Evolutionary conservation across 2,329 filamentous ascomycete species (phyloP).

Genomic region (Monosporascus sp.): DNA sequence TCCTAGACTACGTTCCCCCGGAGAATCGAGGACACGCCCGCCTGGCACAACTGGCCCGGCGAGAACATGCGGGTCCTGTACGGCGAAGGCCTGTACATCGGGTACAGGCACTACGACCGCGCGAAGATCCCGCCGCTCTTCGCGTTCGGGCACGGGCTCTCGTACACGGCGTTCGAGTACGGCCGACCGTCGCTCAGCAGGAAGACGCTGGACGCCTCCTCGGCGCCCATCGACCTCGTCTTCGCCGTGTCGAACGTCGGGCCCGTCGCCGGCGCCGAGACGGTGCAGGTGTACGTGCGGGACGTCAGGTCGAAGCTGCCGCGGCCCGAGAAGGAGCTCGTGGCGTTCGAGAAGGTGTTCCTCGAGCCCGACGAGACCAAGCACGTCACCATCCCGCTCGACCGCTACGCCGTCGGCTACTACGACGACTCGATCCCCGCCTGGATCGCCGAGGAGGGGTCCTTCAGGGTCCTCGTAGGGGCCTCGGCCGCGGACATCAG

Average conservation of each 20-base stretch:
- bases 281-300: constrained; percentile 63
- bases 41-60: constrained; percentile 68
- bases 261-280: constrained; percentile 51
- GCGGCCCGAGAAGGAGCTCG: constrained; percentile 65
- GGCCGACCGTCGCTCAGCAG: constrained; percentile 48
- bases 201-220: constrained; percentile 30
- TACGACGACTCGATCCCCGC: constrained; percentile 53
- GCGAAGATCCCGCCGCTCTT: constrained; percentile 56
- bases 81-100: constrained; percentile 68
- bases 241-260: constrained; percentile 53
- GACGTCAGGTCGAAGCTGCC: constrained; percentile 58
- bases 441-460: constrained; percentile 64
- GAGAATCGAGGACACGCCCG: constrained; percentile 59
- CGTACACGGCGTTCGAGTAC: constrained; percentile 66
- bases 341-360: constrained; percentile 61
- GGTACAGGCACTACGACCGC: constrained; percentile 68
- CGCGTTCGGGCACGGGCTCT: constrained; percentile 69
- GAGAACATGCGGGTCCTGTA: constrained; percentile 65
- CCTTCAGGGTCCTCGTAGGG: constrained; percentile 56
- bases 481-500: constrained; percentile 59
- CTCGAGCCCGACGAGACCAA: constrained; percentile 52
- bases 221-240: constrained; percentile 38
- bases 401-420: constrained; percentile 53
- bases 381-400: constrained; percentile 40
- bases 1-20: constrained; percentile 59